Percentiles rank a stretch among this genome's conserved stretches.
Conservation (phyloP, 495 filamentous ascomycete genomes). For the Annulohypoxylon moriforme region DNA sequence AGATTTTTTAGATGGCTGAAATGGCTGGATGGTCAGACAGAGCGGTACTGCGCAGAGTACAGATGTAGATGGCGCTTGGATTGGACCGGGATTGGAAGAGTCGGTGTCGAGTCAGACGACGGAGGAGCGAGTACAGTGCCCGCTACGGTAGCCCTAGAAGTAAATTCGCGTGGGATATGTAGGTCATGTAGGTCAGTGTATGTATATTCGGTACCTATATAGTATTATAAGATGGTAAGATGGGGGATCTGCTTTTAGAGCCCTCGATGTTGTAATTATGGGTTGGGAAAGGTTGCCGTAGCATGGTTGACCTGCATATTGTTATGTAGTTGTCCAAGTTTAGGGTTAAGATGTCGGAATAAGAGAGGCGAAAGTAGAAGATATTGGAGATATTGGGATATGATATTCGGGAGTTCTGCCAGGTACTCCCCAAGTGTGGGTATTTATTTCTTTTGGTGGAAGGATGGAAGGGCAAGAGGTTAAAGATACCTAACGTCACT, state of each 20-base stretch:
- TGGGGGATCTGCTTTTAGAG: neutral
- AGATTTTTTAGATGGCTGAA: neutral
- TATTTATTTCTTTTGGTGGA: conserved; percentile 13
- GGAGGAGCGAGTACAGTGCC: conserved; percentile 5
- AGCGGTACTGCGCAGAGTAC: neutral
- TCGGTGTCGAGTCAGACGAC: conserved; percentile 45
- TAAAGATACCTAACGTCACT: conserved; percentile 7
- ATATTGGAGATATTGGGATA: neutral
- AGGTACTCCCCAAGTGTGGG: conserved; percentile 26
- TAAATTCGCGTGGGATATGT: conserved; percentile 8
- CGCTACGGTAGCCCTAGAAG: neutral
- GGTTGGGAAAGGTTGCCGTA: conserved; percentile 16
- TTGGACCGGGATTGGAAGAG: conserved; percentile 34
- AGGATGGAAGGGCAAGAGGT: neutral
- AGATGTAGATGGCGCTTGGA: conserved; percentile 12
- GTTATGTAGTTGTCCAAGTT: conserved; percentile 13
- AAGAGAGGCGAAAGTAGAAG: neutral
- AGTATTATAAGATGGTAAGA: neutral
- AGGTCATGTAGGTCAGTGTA: neutral
- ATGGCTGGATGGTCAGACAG: conserved; percentile 33
- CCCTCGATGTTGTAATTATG: conserved; percentile 4
- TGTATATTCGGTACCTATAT: conserved; percentile 2
- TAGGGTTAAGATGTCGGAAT: conserved; percentile 12
- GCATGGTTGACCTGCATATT: conserved; percentile 23
- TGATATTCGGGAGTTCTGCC: neutral